A percentile compares a stretch with the other conserved stretches of the same genome.
Conservation (phyloP, 73 alveolate species). For the Durusdinium trenchii region DNA sequence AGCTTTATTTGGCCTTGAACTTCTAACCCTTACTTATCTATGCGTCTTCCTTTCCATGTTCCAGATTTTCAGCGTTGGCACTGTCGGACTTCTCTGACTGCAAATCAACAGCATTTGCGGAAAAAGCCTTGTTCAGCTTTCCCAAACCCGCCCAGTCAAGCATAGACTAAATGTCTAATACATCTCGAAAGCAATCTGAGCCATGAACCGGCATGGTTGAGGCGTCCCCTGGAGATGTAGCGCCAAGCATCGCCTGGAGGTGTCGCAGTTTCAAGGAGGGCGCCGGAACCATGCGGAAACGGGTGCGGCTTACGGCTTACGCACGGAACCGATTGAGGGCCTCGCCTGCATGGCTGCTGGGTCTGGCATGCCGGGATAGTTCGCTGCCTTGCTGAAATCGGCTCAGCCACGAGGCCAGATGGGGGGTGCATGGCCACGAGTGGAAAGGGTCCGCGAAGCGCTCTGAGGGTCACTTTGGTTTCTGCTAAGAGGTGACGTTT, state of each 20-base stretch:
- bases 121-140: too few relatives aligned
- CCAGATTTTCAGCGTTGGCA: too few relatives aligned
- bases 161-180: neutral
- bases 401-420: too few relatives aligned
- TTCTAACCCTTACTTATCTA: too few relatives aligned
- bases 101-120: too few relatives aligned
- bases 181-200: neutral
- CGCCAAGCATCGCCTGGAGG: constrained; percentile 52
- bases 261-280: neutral
- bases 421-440: too few relatives aligned
- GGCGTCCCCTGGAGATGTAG: constrained; percentile 55
- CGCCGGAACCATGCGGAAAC: neutral
- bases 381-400: neutral
- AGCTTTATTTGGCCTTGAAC: too few relatives aligned
- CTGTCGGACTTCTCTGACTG: too few relatives aligned
- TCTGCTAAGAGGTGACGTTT: too few relatives aligned
- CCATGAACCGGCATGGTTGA: neutral
- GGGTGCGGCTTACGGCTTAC: neutral
- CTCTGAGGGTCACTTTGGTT: too few relatives aligned
- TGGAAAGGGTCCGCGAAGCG: too few relatives aligned
- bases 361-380: constrained; percentile 75
- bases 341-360: constrained; percentile 61
- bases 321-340: neutral
- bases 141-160: neutral
- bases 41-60: too few relatives aligned